Conservation (phyloP, 2,329 filamentous ascomycete genomes). For the Fusarium sterilihyphosum region DNA sequence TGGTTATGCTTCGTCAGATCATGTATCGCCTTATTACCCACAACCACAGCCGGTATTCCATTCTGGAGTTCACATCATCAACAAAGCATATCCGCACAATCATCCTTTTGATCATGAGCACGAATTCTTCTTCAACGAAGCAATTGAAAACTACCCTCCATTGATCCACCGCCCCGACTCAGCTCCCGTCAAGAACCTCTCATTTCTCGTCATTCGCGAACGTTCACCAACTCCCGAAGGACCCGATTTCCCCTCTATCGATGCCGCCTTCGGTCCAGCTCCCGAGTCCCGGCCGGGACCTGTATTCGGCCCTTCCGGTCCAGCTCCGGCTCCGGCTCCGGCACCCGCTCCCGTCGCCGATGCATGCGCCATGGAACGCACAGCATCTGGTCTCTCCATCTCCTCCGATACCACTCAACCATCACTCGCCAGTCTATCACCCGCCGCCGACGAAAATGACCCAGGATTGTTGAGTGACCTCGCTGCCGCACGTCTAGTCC, state of each 20-base stretch:
- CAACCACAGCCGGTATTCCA: constrained; percentile 3
- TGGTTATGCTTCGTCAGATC: constrained; percentile 7
- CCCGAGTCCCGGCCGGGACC: constrained; percentile 31
- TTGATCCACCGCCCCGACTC: constrained; percentile 37
- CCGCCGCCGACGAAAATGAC: constrained; percentile 44
- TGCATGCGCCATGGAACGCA: constrained; percentile 56
- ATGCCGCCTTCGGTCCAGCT: constrained; percentile 22
- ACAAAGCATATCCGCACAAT: constrained; percentile 14
- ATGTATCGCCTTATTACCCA: neutral
- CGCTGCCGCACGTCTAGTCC: constrained; percentile 60
- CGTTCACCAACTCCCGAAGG: constrained; percentile 41
- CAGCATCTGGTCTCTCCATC: constrained; percentile 60
- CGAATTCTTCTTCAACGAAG: constrained; percentile 18
- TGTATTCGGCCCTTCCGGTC: constrained; percentile 26
- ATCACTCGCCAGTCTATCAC: constrained; percentile 38
- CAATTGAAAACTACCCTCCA: constrained; percentile 22
- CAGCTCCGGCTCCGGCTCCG: neutral
- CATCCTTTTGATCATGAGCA: constrained; percentile 17
- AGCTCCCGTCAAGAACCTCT: constrained; percentile 46
- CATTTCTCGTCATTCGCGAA: constrained; percentile 54
- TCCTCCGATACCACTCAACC: constrained; percentile 52
- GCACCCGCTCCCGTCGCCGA: constrained; percentile 10
- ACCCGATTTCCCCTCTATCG: constrained; percentile 21
- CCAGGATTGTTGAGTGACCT: constrained; percentile 54
- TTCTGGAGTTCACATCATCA: constrained; percentile 12